These are phyloP conservation scores for Earliella scabrosa DNA, from an alignment of 1,284 basidiomycete genomes.

Conservation along the genomic window DNA sequence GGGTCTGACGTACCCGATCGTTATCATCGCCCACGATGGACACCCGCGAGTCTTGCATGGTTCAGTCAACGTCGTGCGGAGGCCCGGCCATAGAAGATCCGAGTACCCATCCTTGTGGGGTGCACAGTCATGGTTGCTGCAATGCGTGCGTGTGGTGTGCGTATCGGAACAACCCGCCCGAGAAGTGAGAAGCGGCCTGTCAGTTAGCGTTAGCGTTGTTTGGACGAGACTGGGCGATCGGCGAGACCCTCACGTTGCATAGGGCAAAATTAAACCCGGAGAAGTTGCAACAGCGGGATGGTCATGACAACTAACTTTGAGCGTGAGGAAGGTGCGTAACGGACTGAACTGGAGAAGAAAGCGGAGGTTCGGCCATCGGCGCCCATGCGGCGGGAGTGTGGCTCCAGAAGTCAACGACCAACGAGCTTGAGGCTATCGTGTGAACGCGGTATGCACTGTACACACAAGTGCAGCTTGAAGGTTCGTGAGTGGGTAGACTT, in stretches of 20 bases:
- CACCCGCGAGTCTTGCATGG: not conserved
- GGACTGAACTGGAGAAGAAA: not conserved
- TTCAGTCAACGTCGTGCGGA: not conserved
- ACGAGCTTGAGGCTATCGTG: not conserved
- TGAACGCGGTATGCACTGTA: not conserved
- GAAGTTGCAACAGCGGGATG: not conserved
- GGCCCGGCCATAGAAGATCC: not conserved
- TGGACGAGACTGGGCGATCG: not conserved
- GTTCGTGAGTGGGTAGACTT: not conserved
- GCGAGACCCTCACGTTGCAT: not conserved
- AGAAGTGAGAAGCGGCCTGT: not conserved
- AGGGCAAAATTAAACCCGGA: not conserved
- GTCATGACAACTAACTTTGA: not conserved
- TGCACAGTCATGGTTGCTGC: not conserved
- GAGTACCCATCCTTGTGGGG: not conserved
- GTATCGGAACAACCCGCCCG: not conserved
- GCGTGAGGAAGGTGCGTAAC: not conserved
- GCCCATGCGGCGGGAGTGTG: not conserved
- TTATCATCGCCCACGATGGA: not conserved
- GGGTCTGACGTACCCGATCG: not conserved
- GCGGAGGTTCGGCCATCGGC: not conserved
- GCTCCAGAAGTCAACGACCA: not conserved
- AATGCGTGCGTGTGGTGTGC: not conserved
- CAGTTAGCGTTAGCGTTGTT: not conserved
- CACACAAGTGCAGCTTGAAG: not conserved